A percentile compares a stretch with the other conserved stretches of the same genome.
These are phyloP conservation scores for Sporothrix sp. DNA, from an alignment of 2,329 filamentous ascomycete species.

Conservation along the genomic window DNA sequence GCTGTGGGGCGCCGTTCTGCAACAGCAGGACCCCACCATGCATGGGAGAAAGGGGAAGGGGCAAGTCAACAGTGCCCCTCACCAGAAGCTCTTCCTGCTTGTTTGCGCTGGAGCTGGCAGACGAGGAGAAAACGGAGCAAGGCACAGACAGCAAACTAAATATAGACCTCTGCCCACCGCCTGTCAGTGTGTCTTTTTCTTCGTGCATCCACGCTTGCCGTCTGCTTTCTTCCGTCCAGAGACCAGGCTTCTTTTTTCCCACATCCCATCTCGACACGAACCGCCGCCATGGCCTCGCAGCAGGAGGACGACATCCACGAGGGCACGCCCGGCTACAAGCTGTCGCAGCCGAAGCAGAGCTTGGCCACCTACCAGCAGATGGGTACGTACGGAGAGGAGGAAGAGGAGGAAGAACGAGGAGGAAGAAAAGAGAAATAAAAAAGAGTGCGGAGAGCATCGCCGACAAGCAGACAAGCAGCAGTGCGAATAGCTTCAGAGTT, in stretches of 20 bases:
- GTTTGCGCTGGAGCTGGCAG: no score
- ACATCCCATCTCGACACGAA: background rate
- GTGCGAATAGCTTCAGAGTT: background rate
- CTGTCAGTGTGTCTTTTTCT: background rate
- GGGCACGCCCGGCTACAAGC: slow-evolving; percentile 92
- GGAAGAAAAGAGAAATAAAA: background rate
- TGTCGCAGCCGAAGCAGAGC: slow-evolving; percentile 93
- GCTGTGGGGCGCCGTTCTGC: no score
- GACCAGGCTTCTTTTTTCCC: background rate
- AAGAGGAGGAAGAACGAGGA: slow-evolving; percentile 7
- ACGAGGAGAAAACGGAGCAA: background rate
- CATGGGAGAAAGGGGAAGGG: background rate
- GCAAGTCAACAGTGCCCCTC: no score
- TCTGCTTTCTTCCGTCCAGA: background rate
- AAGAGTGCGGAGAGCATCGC: background rate
- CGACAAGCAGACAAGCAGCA: background rate
- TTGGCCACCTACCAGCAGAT: slow-evolving; percentile 90
- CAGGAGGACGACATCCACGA: slow-evolving; percentile 70
- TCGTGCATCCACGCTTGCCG: background rate
- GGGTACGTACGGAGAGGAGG: no score
- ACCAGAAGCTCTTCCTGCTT: no score
- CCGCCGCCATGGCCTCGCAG: slow-evolving; percentile 52
- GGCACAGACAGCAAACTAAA: background rate
- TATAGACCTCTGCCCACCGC: slow-evolving; percentile 5
- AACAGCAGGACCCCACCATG: background rate